Evolutionary conservation across 2,329 filamentous ascomycete genomes (phyloP), one percentile per base, ranked within the genome.

Genomic region (Colletotrichum lentis): DNA sequence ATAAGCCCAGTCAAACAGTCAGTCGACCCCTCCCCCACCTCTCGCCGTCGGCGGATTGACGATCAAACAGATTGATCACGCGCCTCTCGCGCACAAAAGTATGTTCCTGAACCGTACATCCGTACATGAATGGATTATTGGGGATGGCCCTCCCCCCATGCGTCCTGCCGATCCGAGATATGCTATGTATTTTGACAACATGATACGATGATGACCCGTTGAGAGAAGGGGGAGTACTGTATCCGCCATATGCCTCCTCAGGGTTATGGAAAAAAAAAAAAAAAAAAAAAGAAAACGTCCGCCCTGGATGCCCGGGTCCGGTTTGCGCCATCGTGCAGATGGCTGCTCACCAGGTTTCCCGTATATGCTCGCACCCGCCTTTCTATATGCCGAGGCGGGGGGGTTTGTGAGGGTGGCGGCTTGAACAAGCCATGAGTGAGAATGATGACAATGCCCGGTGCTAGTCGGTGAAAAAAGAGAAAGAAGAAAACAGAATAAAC

Each of bases 211-310:
- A 44, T 58, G 22, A 24, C 43, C 41, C 47, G 22, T 55, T 12
- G 31, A 59, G 62, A 65, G 65, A 63, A 68, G 65, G 65, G 62
- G 65, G 62, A 65, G 65, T 68, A 56, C 65, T 68, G 65, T 68
- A 68, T 68, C 65, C 62, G 62, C 65, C 65, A 65, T 64, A 16
- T 65, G 56, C 65, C 65, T 68, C 55, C 65, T 62, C 57, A 16
- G 35, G 12, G 16, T 18, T 27, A 27, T 27, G 37, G 41, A 39
- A 47, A 55, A 50, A 56, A 10, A 4, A 16, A 31, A 11, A n/a
- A 20, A 27, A 20, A 35, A 20, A 14, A n/a, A 12, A 27, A 24
- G 12, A 61, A 53, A 62, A 65, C 46, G 49, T 8, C 27, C 49
- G 61, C 54, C 62, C 54, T 52, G 20, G 57, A 46, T 31, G 50